These are phyloP conservation scores for Jatropha podagrica DNA, from an alignment of 441 rosid genomes.

Conservation along the genomic window DNA sequence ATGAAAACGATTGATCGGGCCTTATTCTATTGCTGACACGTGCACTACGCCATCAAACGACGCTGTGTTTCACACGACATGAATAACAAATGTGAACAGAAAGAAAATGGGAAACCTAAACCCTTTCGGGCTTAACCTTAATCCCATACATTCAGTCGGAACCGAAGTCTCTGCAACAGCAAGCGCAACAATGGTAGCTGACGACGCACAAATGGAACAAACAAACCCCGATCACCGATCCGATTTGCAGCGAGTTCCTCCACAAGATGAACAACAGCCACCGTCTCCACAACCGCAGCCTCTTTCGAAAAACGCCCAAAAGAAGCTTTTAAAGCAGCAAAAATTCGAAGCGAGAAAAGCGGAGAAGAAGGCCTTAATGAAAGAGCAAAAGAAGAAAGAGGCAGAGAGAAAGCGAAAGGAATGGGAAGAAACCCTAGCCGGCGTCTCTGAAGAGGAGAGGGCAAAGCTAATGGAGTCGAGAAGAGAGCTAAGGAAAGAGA, in stretches of 20 bases:
- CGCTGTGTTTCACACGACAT: too few species aligned
- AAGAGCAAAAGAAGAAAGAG: slow-evolving; percentile 67
- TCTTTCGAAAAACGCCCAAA: slow-evolving; percentile 66
- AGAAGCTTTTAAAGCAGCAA: slow-evolving; percentile 76
- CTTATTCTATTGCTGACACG: too few species aligned
- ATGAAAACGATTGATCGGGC: too few species aligned
- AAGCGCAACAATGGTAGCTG: slow-evolving; percentile 30
- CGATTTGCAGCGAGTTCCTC: slow-evolving; percentile 2
- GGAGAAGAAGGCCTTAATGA: slow-evolving; percentile 74
- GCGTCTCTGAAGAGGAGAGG: slow-evolving; percentile 63
- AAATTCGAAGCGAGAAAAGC: slow-evolving; percentile 73
- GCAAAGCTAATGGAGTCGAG: slow-evolving; percentile 63
- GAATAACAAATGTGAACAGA: not conserved
- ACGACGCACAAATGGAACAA: slow-evolving; percentile 26
- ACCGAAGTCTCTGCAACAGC: not conserved
- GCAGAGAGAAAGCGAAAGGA: slow-evolving; percentile 71
- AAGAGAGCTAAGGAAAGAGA: slow-evolving; percentile 55
- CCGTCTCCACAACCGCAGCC: not conserved
- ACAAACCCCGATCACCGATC: slow-evolving; percentile 18
- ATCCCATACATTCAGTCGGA: not conserved
- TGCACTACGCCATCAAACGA: too few species aligned
- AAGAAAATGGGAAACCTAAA: not conserved
- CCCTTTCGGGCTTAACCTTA: not conserved
- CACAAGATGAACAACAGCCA: not conserved
- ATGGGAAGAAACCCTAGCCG: slow-evolving; percentile 70